phyloP scores from a whole-genome alignment of 768 basidiomycete species.

The Exidia glandulosa region DNA sequence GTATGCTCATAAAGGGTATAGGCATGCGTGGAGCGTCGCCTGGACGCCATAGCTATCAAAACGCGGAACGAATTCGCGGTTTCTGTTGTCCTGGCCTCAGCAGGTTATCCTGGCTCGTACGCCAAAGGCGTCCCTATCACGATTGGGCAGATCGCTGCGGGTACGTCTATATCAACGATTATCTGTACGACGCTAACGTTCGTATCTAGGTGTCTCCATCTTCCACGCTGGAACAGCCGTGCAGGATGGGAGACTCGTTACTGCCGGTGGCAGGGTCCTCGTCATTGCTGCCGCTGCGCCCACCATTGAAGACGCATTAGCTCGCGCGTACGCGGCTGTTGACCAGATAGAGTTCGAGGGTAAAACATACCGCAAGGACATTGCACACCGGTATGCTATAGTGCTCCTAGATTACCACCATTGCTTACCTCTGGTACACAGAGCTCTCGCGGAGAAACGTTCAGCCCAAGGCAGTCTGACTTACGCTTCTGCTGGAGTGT shows the following conservation, averaged over 20 bases:
- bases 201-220: constrained; percentile 63
- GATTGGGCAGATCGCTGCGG: constrained; percentile 47
- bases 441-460: constrained; percentile 39
- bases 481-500: constrained; percentile 91
- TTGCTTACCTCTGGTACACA: constrained; percentile 25
- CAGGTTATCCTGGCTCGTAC: constrained; percentile 86
- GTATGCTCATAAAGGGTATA: constrained; percentile 18
- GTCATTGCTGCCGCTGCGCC: constrained; percentile 73
- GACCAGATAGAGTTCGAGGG: constrained; percentile 76
- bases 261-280: constrained; percentile 87
- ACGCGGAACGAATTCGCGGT: constrained; percentile 71
- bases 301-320: constrained; percentile 67
- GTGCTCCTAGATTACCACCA: constrained; percentile 13
- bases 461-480: constrained; percentile 48
- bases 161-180: constrained; percentile 22
- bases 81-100: constrained; percentile 82
- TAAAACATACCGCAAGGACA: constrained; percentile 81
- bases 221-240: constrained; percentile 86
- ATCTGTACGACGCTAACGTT: background rate
- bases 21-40: constrained; percentile 83
- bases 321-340: constrained; percentile 70
- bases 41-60: constrained; percentile 72
- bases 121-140: constrained; percentile 67
- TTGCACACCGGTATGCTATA: constrained; percentile 76
- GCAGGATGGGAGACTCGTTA: constrained; percentile 46